These are phyloP conservation scores for Boeremia exigua DNA, from an alignment of 2,329 filamentous ascomycete species.

Conservation along the genomic window DNA sequence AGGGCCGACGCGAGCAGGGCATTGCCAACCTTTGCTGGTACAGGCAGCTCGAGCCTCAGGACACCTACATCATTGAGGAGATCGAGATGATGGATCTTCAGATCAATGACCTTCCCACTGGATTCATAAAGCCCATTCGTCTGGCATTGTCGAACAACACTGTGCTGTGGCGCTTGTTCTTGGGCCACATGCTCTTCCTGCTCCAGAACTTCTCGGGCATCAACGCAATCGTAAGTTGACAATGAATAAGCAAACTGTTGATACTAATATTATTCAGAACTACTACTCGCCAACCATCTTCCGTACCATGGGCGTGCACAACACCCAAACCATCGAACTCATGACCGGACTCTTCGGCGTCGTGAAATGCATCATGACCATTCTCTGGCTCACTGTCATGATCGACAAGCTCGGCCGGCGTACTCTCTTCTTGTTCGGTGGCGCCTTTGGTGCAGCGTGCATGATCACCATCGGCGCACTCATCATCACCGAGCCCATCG, in stretches of 20 bases:
- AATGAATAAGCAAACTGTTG: fast-evolving
- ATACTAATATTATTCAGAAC: slow-evolving; percentile 48
- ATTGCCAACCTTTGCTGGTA: slow-evolving; percentile 65
- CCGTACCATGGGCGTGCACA: slow-evolving; percentile 67
- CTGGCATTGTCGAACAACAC: slow-evolving; percentile 39
- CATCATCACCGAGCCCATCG: slow-evolving; percentile 57
- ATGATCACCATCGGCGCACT: slow-evolving; percentile 70
- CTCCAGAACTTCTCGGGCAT: slow-evolving; percentile 81
- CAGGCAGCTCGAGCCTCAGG: slow-evolving; percentile 61
- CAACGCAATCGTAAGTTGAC: slow-evolving; percentile 61
- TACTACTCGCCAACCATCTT: slow-evolving; percentile 79
- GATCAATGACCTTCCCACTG: slow-evolving; percentile 71
- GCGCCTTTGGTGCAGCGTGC: slow-evolving; percentile 64
- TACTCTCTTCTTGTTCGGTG: slow-evolving; percentile 70
- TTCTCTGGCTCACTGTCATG: slow-evolving; percentile 72
- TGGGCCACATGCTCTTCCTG: slow-evolving; percentile 78
- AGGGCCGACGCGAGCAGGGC: slow-evolving; percentile 49
- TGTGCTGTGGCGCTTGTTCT: slow-evolving; percentile 74
- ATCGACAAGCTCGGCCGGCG: slow-evolving; percentile 70
- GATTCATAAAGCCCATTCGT: slow-evolving; percentile 69
- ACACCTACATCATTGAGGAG: slow-evolving; percentile 77
- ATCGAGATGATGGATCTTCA: slow-evolving; percentile 73
- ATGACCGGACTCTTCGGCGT: slow-evolving; percentile 80
- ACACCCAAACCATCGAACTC: slow-evolving; percentile 65
- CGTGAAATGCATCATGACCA: slow-evolving; percentile 69